These are phyloP conservation scores for Clavispora santaluciae DNA, from an alignment of 805 yeast genomes.

Conservation along the genomic window DNA sequence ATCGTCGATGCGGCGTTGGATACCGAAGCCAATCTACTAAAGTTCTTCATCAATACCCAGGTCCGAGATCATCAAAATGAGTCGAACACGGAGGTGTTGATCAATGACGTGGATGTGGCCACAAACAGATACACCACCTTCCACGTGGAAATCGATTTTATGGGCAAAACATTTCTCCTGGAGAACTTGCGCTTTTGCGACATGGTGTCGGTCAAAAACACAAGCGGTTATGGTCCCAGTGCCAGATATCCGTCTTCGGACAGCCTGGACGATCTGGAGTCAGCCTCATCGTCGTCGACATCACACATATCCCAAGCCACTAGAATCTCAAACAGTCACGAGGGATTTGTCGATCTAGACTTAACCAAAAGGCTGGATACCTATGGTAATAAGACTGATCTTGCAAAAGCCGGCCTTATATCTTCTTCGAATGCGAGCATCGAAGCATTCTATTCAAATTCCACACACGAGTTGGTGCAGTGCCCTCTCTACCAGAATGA, in stretches of 20 bases:
- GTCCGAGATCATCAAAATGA: slow-evolving; percentile 12
- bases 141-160: slow-evolving; percentile 40
- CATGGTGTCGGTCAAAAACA: slow-evolving; percentile 33
- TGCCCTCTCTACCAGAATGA: slow-evolving; percentile 38
- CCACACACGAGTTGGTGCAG: slow-evolving; percentile 23
- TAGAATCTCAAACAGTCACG: background rate
- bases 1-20: slow-evolving; percentile 35
- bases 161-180: slow-evolving; percentile 37
- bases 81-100: slow-evolving; percentile 13
- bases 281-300: background rate
- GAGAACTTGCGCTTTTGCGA: slow-evolving; percentile 43
- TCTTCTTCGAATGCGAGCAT: slow-evolving; percentile 16
- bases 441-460: slow-evolving; percentile 18
- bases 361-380: background rate
- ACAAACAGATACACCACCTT: slow-evolving; percentile 48
- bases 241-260: background rate
- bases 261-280: background rate
- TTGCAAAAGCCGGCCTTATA: background rate
- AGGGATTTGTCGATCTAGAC: background rate
- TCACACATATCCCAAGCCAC: background rate
- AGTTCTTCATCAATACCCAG: slow-evolving; percentile 33
- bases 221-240: slow-evolving; percentile 10
- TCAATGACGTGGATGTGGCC: slow-evolving; percentile 40
- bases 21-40: slow-evolving; percentile 21
- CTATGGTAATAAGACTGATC: background rate